phyloP scores from a whole-genome alignment of 441 rosid genomes.

The Euphorbia corollata region DNA sequence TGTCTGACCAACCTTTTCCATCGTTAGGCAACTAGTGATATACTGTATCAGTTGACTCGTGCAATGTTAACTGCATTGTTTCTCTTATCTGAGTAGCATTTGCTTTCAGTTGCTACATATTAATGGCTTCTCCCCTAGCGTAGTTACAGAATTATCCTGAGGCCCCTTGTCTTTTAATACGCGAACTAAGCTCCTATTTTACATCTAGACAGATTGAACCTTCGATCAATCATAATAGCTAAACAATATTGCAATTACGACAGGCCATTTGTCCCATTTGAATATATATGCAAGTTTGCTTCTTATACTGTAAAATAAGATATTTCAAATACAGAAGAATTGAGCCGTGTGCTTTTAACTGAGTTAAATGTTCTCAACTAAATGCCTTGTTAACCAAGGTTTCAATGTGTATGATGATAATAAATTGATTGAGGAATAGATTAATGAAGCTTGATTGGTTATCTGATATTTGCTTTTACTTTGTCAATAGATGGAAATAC shows the following conservation, averaged over 20 bases:
- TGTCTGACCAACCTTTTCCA: not conserved
- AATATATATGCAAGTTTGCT: not conserved
- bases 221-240: not conserved
- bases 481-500: conserved; percentile 67
- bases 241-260: not conserved
- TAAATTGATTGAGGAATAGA: not conserved
- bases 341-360: not conserved
- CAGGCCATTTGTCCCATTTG: no score
- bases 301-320: not conserved
- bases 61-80: not conserved
- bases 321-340: not conserved
- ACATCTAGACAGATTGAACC: not conserved
- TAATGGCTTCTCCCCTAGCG: not conserved
- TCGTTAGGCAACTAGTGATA: conserved; percentile 7
- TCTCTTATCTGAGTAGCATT: not conserved
- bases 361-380: not conserved
- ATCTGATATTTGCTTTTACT: conserved; percentile 19
- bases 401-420: not conserved
- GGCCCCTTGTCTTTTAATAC: not conserved
- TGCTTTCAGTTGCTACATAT: not conserved
- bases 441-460: conserved; percentile 1
- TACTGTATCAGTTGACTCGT: conserved; percentile 7
- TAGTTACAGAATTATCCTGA: not conserved
- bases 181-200: not conserved
- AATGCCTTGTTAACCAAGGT: not conserved